Evolutionary conservation across 1,284 basidiomycete species (phyloP).

Genomic region (Phellinidium pouzarii): DNA sequence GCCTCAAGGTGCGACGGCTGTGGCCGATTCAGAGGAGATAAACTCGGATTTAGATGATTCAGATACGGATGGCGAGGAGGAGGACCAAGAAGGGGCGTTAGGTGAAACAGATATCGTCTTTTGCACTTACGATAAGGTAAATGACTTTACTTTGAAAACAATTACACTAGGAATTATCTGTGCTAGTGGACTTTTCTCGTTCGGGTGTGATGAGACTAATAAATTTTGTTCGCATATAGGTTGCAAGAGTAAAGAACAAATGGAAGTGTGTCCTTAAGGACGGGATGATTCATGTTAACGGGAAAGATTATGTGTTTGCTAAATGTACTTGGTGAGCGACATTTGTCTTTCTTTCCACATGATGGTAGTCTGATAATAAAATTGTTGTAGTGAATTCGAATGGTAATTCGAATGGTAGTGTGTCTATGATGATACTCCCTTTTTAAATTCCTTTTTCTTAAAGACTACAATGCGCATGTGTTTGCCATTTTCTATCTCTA

Average conservation of each 20-base stretch:
- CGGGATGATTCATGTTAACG: slow-evolving; percentile 96
- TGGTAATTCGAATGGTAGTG: slow-evolving; percentile 9
- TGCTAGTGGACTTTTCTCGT: background rate
- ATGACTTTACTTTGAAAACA: slow-evolving; percentile 16
- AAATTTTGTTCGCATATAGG: slow-evolving; percentile 39
- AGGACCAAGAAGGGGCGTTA: slow-evolving; percentile 63
- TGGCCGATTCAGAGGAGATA: slow-evolving; percentile 22
- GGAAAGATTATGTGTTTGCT: slow-evolving; percentile 94
- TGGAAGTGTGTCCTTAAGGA: slow-evolving; percentile 99
- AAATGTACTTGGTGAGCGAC: slow-evolving; percentile 78
- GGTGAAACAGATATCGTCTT: slow-evolving; percentile 90
- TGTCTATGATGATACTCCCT: background rate
- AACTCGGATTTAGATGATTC: slow-evolving; percentile 47
- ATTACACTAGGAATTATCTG: slow-evolving; percentile 7
- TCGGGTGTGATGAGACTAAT: background rate
- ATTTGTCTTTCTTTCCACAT: background rate
- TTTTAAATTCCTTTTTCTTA: background rate
- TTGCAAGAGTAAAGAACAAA: slow-evolving; percentile 98
- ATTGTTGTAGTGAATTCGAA: slow-evolving; percentile 17
- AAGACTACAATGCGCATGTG: background rate
- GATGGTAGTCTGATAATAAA: background rate
- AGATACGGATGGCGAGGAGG: slow-evolving; percentile 74
- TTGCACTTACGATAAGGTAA: slow-evolving; percentile 97
- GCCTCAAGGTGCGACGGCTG: slow-evolving; percentile 32
- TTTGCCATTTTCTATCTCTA: slow-evolving; percentile 1